Conservation (phyloP, 225 moss, liverwort and hornwort genomes). For the Sphagnum contortum region DNA sequence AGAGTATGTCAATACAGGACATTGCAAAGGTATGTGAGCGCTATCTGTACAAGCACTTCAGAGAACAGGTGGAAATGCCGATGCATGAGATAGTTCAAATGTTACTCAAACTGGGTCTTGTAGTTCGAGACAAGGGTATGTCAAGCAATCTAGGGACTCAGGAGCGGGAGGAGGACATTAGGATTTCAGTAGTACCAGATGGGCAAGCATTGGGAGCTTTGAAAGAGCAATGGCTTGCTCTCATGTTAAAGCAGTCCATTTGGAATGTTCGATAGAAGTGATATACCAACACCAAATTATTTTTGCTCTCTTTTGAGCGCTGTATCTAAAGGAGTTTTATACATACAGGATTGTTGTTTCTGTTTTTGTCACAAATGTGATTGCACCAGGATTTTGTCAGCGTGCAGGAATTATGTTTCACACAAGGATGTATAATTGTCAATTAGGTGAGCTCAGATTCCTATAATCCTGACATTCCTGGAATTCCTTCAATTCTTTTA, state of each 20-base stretch:
- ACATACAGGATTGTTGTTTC: no score
- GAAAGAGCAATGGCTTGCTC: conserved; percentile 55
- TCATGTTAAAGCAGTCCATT: conserved; percentile 43
- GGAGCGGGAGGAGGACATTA: neutral
- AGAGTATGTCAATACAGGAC: conserved; percentile 34
- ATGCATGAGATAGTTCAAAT: conserved; percentile 36
- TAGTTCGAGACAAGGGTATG: conserved; percentile 4
- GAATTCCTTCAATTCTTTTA: no score
- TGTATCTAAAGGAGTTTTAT: no score
- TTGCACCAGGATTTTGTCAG: no score
- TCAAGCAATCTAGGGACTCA: no score
- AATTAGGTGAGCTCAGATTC: no score
- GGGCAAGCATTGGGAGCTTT: conserved; percentile 39
- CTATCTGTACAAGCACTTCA: conserved; percentile 72
- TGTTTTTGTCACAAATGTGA: no score
- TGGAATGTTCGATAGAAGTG: conserved; percentile 35
- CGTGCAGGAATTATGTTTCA: no score
- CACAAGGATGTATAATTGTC: no score
- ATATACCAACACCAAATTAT: no score
- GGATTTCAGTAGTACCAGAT: conserved; percentile 20
- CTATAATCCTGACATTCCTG: no score
- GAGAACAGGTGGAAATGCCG: conserved; percentile 81
- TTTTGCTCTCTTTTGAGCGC: no score
- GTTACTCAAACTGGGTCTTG: conserved; percentile 59
- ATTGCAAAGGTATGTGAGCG: conserved; percentile 52